These are phyloP conservation scores for Penicillium sp. DNA, from an alignment of 2,329 filamentous ascomycete species.

Conservation along the genomic window DNA sequence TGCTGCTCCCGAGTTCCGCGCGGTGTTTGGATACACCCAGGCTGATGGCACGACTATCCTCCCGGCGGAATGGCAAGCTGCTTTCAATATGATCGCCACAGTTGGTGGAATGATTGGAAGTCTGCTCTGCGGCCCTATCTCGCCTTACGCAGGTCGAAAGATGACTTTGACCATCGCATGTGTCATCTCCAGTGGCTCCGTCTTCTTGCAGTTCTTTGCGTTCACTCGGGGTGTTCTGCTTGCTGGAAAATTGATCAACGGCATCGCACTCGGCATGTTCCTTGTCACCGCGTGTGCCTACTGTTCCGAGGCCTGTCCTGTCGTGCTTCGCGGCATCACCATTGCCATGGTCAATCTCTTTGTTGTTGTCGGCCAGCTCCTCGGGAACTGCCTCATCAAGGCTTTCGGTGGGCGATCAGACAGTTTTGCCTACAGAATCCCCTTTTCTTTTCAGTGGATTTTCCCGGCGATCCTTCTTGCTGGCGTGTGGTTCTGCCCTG, in stretches of 20 bases:
- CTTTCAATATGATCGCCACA: conserved; percentile 8
- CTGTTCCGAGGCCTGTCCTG: conserved; percentile 2
- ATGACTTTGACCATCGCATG: conserved; percentile 4
- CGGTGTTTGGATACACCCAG: conserved; percentile 9
- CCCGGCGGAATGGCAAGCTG: conserved; percentile 8
- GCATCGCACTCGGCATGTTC: conserved; percentile 9
- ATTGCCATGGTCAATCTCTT: conserved; percentile 9
- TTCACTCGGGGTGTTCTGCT: conserved; percentile 3
- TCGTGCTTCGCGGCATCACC: conserved; percentile 5
- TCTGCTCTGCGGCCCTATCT: conserved; percentile 4
- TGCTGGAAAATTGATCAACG: conserved; percentile 6
- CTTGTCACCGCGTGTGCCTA: conserved; percentile 5
- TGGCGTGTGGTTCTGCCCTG: conserved; percentile 1
- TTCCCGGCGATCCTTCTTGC: conserved; percentile 2
- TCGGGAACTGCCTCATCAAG: conserved; percentile 3
- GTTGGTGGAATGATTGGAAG: conserved; percentile 8
- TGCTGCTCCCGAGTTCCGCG: conserved; percentile 7
- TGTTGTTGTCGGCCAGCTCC: conserved; percentile 3
- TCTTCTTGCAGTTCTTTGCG: conserved; percentile 10
- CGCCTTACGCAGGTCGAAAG: conserved; percentile 3
- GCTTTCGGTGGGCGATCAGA: neutral
- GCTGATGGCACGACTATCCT: conserved; percentile 8
- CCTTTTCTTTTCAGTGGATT: conserved; percentile 7
- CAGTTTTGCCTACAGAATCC: conserved; percentile 4
- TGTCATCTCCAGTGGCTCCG: conserved; percentile 5